Evolutionary conservation across 192 early-diverging fungal species (phyloP).

Genomic region (Backusella tarrabulga): DNA sequence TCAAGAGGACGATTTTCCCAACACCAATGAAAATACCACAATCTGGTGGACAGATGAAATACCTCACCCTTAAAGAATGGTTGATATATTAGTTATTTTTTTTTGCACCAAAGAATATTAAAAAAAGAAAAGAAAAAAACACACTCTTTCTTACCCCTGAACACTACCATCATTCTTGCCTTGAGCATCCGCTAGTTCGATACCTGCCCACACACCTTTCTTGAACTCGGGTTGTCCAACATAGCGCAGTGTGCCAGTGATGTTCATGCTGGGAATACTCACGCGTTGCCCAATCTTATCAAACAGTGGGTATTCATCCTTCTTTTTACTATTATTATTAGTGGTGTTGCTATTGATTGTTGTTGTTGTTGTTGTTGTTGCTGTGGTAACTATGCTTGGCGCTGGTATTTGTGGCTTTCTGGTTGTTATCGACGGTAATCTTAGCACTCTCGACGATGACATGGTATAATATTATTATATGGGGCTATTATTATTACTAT

Average conservation of each 20-base stretch:
- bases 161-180: conserved; percentile 80
- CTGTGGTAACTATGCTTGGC: neutral
- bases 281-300: conserved; percentile 22
- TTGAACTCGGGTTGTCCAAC: conserved; percentile 70
- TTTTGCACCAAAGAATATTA: neutral
- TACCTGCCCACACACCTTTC: conserved; percentile 74
- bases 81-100: neutral
- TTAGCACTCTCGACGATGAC: conserved; percentile 1
- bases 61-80: conserved; percentile 21
- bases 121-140: no score
- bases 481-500: neutral
- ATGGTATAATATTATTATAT: neutral
- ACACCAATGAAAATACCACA: conserved; percentile 28
- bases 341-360: neutral
- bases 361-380: neutral
- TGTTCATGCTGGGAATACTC: conserved; percentile 9
- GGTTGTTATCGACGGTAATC: neutral
- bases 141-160: conserved; percentile 44
- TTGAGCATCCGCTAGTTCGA: conserved; percentile 61
- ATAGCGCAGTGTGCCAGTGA: conserved; percentile 62
- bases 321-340: neutral
- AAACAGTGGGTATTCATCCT: neutral
- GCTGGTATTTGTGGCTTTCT: neutral
- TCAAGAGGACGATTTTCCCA: conserved; percentile 12
- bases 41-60: conserved; percentile 26